These are phyloP conservation scores for Trichosanthes cucumerina DNA, from an alignment of 306 rosid genomes.

Conservation along the genomic window DNA sequence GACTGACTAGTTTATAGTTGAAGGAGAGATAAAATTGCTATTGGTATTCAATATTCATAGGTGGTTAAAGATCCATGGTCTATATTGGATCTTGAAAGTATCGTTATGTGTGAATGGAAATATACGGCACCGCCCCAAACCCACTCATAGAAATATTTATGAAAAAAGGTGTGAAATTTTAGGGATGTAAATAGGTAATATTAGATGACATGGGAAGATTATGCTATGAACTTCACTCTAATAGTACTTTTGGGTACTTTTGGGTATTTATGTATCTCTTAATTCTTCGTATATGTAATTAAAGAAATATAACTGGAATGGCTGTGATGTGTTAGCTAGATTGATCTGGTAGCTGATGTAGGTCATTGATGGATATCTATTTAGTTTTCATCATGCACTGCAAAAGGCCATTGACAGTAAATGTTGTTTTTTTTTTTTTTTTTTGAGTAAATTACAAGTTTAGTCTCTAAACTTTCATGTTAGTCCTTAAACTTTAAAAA, in stretches of 20 bases:
- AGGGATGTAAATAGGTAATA: background rate
- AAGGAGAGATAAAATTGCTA: background rate
- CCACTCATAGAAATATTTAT: background rate
- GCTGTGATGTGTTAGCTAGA: background rate
- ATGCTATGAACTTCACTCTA: background rate
- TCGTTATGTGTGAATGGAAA: background rate
- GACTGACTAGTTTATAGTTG: background rate
- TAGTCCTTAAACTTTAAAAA: no score
- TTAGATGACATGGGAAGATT: background rate
- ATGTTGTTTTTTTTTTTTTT: no score
- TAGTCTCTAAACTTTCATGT: no score
- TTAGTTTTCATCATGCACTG: background rate
- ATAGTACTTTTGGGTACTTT: background rate
- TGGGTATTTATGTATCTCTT: background rate
- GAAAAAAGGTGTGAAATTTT: background rate
- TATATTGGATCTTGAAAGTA: background rate
- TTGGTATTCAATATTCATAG: background rate
- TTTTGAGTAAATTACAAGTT: no score
- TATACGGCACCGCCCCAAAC: background rate
- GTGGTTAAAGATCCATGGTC: constrained; percentile 5
- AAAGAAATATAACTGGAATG: background rate
- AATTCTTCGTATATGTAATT: background rate
- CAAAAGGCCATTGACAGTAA: background rate
- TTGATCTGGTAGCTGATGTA: background rate
- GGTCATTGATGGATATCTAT: background rate